Evolutionary conservation across 495 filamentous ascomycete genomes (phyloP).

Genomic region (Amphirosellinia nigrospora): DNA sequence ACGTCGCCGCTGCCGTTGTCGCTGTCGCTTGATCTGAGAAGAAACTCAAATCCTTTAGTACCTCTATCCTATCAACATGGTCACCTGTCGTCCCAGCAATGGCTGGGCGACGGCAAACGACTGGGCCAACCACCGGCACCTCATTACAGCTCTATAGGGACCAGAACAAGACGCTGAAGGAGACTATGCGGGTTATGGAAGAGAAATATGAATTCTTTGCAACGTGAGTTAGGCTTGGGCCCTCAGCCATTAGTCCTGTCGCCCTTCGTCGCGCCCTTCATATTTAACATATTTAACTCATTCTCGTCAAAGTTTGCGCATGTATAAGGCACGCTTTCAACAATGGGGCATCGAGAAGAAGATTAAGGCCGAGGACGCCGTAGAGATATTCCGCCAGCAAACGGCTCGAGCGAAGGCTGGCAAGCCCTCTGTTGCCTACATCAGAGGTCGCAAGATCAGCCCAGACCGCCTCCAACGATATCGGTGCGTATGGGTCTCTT

Average conservation of each 20-base stretch:
- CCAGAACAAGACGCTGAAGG: slow-evolving; percentile 46
- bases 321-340: slow-evolving; percentile 52
- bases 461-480: slow-evolving; percentile 46
- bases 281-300: slow-evolving; percentile 3
- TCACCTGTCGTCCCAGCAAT: slow-evolving; percentile 27
- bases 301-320: slow-evolving; percentile 39
- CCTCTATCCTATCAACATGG: slow-evolving; percentile 23
- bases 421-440: slow-evolving; percentile 41
- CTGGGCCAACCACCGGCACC: slow-evolving; percentile 33
- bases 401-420: slow-evolving; percentile 39
- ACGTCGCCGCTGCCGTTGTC: too few species aligned
- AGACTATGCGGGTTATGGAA: slow-evolving; percentile 51
- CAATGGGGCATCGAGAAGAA: slow-evolving; percentile 55
- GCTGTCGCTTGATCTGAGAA: neutral
- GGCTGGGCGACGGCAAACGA: slow-evolving; percentile 38
- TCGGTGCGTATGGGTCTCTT: slow-evolving; percentile 21
- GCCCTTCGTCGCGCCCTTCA: neutral
- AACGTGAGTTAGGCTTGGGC: slow-evolving; percentile 40
- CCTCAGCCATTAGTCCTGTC: neutral
- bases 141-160: slow-evolving; percentile 43
- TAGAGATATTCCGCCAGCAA: slow-evolving; percentile 44
- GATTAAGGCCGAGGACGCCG: slow-evolving; percentile 46
- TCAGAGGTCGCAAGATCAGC: slow-evolving; percentile 43
- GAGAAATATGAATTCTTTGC: slow-evolving; percentile 44
- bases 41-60: neutral